A percentile compares a stretch with the other conserved stretches of the same genome.
Evolutionary conservation across 768 basidiomycete species (phyloP).

Genomic region (Termitomyces sp.): DNA sequence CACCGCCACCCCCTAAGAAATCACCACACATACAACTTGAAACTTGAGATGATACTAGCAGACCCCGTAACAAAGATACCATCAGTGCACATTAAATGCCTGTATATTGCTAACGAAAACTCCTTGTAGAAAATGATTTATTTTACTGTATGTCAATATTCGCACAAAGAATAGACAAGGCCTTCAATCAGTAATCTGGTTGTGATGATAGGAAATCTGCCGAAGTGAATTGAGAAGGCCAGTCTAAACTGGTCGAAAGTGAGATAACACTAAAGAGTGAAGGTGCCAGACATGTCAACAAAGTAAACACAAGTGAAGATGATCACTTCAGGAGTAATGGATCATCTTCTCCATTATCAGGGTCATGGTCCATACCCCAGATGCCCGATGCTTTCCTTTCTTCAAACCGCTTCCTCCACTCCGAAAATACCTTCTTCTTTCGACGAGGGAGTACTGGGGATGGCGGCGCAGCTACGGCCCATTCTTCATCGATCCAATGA

Average conservation of each 20-base stretch:
- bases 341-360: conserved; percentile 16
- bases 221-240: neutral
- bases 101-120: neutral
- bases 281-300: too few relatives aligned
- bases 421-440: conserved; percentile 9
- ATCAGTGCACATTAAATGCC: too few relatives aligned
- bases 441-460: conserved; percentile 27
- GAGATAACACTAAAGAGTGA: neutral
- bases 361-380: conserved; percentile 13
- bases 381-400: conserved; percentile 1
- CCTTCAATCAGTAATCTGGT: neutral
- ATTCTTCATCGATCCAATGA: conserved; percentile 23
- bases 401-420: conserved; percentile 8
- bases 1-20: neutral
- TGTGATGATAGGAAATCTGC: neutral
- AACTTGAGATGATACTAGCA: neutral
- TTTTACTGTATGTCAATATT: neutral
- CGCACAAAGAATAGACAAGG: neutral
- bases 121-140: neutral
- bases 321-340: conserved; percentile 13
- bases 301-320: neutral
- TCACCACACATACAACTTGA: too few relatives aligned
- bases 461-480: conserved; percentile 32
- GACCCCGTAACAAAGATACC: too few relatives aligned
- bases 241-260: neutral